Base-by-base conservation (phyloP, 2,329 filamentous ascomycete species). In the Nannizziopsis arthrosporioides region DNA sequence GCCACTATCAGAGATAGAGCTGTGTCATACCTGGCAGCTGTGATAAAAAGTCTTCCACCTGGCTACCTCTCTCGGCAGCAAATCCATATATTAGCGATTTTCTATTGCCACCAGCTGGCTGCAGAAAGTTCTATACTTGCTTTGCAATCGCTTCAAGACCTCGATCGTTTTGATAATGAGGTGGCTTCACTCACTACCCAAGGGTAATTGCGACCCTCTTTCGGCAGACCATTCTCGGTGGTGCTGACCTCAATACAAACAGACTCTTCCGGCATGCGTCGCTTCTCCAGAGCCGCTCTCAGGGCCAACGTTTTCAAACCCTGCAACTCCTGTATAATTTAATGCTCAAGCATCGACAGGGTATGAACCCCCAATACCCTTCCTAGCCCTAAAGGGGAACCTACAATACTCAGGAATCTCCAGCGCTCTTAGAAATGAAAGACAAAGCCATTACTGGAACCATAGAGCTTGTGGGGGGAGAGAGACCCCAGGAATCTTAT, bases 401-500 rank as follows among this genome's bases (percentile, higher is more conserved):
- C 22, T 27, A 7, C 5, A 22, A 38, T 42, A 14, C 27, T 47
- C 30, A 50, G 38, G 22, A 15, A 34, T 40, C 18, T 46, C 32
- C 50, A 73, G 72, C 73, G n/a, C 61, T 80, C 42, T 70, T 68
- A 60, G 66, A 72, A 9, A 71, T 82, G 57, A 75, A 77, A 31
- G 72, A 79, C 42, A 72, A 76, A 50, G 81, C 81, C 54, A 64
- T 83, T 47, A 66, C 76, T 2, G 76, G 73, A 3, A 77, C 82
- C 54, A 76, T 80, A 44, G 72, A 80, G 48, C 74, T 82, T 52
- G 80, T 84, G 77, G 12, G 80, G 80, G 49, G 80, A 84, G 61
- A 82, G 83, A 57, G 80, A 84, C 54, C 80, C 80, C 0, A 71
- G 81, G 22, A 84, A 84, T 57, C 64, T 84, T 22, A 84, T 84